Percentiles rank a stretch among this genome's conserved stretches.
Conservation (phyloP, 2,329 filamentous ascomycete genomes). For the Ophiocordyceps camponoti-floridani region DNA sequence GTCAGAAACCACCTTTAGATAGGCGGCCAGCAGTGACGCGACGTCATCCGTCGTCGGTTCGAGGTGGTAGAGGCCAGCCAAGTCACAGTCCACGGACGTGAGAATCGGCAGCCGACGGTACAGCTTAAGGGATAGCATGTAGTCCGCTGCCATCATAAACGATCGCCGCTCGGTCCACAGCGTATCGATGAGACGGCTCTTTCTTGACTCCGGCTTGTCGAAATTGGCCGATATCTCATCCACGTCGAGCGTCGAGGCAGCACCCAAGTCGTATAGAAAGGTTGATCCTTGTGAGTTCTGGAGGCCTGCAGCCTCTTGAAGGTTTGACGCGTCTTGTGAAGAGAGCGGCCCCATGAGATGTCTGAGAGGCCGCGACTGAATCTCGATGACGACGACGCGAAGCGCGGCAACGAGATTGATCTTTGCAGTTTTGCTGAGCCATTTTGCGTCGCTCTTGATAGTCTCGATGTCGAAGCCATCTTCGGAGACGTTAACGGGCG, state of each 20-base stretch:
- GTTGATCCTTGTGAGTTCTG: constrained; percentile 40
- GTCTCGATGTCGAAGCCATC: constrained; percentile 55
- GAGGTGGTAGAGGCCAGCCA: constrained; percentile 14
- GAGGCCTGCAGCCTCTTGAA: constrained; percentile 55
- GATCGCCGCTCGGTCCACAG: constrained; percentile 57
- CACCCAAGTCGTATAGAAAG: constrained; percentile 34
- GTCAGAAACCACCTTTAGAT: constrained; percentile 25
- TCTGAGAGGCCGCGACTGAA: constrained; percentile 59
- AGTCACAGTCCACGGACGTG: constrained; percentile 7
- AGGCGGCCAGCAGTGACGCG: constrained; percentile 27
- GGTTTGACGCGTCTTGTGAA: constrained; percentile 57
- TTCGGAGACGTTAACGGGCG: constrained; percentile 62
- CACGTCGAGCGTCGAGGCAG: constrained; percentile 27
- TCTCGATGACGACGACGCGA: constrained; percentile 64
- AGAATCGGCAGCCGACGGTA: constrained; percentile 21
- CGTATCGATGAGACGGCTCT: constrained; percentile 47
- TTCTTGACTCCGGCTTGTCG: constrained; percentile 41
- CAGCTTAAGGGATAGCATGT: constrained; percentile 28
- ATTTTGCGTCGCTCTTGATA: constrained; percentile 71
- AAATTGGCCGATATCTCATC: constrained; percentile 40
- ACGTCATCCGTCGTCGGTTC: constrained; percentile 16
- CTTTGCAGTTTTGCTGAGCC: constrained; percentile 62
- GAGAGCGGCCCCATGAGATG: constrained; percentile 57
- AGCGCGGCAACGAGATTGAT: constrained; percentile 73
- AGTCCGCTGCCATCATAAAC: constrained; percentile 46